Base-by-base conservation (phyloP, 768 basidiomycete genomes). In the Leccinum obscurum region DNA sequence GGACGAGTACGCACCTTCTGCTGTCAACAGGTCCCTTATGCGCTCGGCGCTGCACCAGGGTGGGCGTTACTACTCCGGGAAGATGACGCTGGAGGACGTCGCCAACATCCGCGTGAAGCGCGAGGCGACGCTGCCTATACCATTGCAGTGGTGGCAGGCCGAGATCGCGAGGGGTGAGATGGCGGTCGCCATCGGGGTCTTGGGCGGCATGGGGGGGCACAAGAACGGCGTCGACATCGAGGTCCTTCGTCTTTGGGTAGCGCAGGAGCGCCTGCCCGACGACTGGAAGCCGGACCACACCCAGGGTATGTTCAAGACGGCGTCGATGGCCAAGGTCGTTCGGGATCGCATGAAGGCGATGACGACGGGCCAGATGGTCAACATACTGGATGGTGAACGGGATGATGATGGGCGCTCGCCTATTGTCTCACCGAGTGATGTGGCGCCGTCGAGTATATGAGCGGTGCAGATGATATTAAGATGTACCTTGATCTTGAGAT, bases 101-200 rank as follows among this genome's bases (percentile, higher is more conserved):
- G 85, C 81, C 14, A 74, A 77, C 39, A 78, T 82, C 14, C 77
- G 87, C 7, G 70, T 82, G 6, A 75, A 82, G 52, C 75, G 86
- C 22, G 85, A 88, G 65, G 72, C 68, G 24, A 61, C 68, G 8
- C 81, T 77, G 15, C 2, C 20, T 0, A 65, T 63, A 1, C 74
- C 75, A 0, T 67, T 88, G 28, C 75, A 74, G 44, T 41, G 64
- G 22, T 52, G 83, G 26, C 84, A 85, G 60, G 79, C 80, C 0
- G 85, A 86, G 72, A 80, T 88, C 56, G 87, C 87, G 3, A 78
- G 85, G 15, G 85, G 86, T 8, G 87, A 89, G 70, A 84, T 88
- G 77, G 84, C 81, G 0, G 79, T 88, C 56, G 83, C 87, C 3
- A 74, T 87, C 6, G 85, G 83, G 1, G 78, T 88, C 15, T 55